These are phyloP conservation scores for Fusarium equiseti DNA, from an alignment of 2,329 filamentous ascomycete genomes.

Conservation along the genomic window DNA sequence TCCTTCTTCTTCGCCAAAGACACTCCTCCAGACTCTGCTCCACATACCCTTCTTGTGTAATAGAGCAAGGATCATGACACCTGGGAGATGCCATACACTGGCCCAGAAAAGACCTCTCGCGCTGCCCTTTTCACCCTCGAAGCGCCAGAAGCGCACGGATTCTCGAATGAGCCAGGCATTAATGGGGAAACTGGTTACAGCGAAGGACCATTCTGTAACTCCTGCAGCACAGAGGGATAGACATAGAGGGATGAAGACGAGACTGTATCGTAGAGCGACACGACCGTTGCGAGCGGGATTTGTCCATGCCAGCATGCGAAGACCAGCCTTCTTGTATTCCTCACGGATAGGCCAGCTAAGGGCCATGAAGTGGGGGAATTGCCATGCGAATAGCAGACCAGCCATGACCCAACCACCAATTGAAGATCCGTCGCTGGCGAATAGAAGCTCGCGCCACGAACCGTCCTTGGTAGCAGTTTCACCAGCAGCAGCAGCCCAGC, in stretches of 20 bases:
- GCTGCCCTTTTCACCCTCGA: slow-evolving; percentile 81
- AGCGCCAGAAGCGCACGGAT: slow-evolving; percentile 83
- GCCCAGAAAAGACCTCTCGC: slow-evolving; percentile 95
- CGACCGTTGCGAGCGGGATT: slow-evolving; percentile 87
- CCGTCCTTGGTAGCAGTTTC: slow-evolving; percentile 83
- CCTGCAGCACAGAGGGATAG: slow-evolving; percentile 80
- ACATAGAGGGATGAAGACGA: slow-evolving; percentile 89
- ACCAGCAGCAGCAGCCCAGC: slow-evolving; percentile 94
- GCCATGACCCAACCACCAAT: slow-evolving; percentile 91
- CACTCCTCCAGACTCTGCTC: slow-evolving; percentile 80
- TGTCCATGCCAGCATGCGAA: slow-evolving; percentile 84
- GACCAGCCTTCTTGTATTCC: slow-evolving; percentile 81
- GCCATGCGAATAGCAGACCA: slow-evolving; percentile 89
- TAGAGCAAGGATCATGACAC: slow-evolving; percentile 89
- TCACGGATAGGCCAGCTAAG: slow-evolving; percentile 89
- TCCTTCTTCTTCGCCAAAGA: slow-evolving; percentile 71
- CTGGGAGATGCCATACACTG: slow-evolving; percentile 95
- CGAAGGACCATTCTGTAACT: slow-evolving; percentile 88
- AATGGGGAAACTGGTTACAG: slow-evolving; percentile 81
- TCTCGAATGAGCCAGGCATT: slow-evolving; percentile 89
- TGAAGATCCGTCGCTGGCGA: slow-evolving; percentile 70
- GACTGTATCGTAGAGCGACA: slow-evolving; percentile 87
- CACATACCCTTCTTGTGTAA: slow-evolving; percentile 94
- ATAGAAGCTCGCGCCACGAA: slow-evolving; percentile 81
- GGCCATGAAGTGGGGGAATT: slow-evolving; percentile 98